Percentiles rank a stretch among this genome's conserved stretches.
Evolutionary conservation across 371 early-diverging fungal species (phyloP).

Genomic region (Mucor ambiguus): DNA sequence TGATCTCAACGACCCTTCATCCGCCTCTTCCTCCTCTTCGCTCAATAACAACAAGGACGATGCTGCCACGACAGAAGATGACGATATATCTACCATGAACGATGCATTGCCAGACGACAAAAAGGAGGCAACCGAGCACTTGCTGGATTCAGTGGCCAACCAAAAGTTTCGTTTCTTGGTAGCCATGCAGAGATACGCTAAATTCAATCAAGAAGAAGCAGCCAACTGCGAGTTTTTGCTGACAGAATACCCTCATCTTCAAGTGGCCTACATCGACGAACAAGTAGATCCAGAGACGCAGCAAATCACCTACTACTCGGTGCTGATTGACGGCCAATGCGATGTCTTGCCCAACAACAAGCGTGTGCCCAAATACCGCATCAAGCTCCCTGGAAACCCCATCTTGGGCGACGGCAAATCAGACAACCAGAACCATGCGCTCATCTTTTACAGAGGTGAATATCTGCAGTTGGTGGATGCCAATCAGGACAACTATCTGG

Average conservation of each 20-base stretch:
- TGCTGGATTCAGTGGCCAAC: conserved; percentile 66
- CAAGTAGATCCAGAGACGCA: conserved; percentile 51
- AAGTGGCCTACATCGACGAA: conserved; percentile 86
- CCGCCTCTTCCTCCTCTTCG: not conserved
- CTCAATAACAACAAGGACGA: not conserved
- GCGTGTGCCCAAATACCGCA: conserved; percentile 73
- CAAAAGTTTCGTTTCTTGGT: conserved; percentile 86
- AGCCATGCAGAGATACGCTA: conserved; percentile 87
- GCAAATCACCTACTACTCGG: conserved; percentile 64
- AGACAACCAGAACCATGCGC: conserved; percentile 89
- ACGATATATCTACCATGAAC: conserved; percentile 38
- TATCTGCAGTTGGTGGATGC: conserved; percentile 90
- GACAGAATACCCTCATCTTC: conserved; percentile 75
- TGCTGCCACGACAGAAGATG: conserved; percentile 5
- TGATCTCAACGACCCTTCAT: conserved; percentile 51
- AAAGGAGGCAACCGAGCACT: conserved; percentile 50
- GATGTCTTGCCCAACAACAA: conserved; percentile 63
- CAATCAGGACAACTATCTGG: conserved; percentile 92
- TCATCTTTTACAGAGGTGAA: conserved; percentile 89
- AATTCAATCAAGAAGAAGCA: conserved; percentile 77
- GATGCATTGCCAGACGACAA: conserved; percentile 28
- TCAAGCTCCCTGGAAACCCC: conserved; percentile 87
- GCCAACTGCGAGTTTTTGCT: conserved; percentile 82
- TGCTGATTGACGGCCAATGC: conserved; percentile 81
- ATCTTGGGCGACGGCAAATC: conserved; percentile 93